Base-by-base conservation (phyloP, 352 stramenopile genomes). In the Detonula confervacea region DNA sequence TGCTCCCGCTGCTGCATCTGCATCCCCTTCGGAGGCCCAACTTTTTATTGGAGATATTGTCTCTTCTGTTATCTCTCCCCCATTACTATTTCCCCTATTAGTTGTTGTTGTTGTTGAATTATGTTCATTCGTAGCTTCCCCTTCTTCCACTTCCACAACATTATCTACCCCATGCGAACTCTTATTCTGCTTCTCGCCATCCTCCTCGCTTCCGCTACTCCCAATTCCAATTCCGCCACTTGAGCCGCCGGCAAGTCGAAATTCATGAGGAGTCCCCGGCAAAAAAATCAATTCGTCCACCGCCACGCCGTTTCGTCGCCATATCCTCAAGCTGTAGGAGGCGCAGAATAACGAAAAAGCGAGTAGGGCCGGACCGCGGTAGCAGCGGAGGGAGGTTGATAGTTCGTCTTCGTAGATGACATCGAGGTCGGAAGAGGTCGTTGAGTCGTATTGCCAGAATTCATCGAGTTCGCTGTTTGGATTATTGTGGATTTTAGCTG, bases 201-300 rank as follows among this genome's bases (percentile, higher is more conserved):
- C n/a, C n/a, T n/a, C n/a, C n/a, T n/a, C n/a, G n/a, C n/a, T n/a
- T n/a, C n/a, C n/a, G n/a, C n/a, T n/a, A n/a, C n/a, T n/a, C n/a
- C n/a, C n/a, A n/a, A n/a, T n/a, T n/a, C n/a, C n/a, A n/a, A n/a
- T n/a, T n/a, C n/a, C n/a, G n/a, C n/a, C n/a, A n/a, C n/a, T n/a
- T n/a, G n/a, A n/a, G 14, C 30, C 47, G 24, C 1, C 25, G 8
- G n/a, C 60, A 52, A 52, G 60, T n/a, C 69, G 47, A 74, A 66
- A 75, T 64, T 84, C 75, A 67, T 81, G 69, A 44, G 80, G 72
- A 39, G 89, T 94, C 0, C 86, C 89, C 20, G 89, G 89, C 18
- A 94, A 77, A 84, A 94, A 94, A 37, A 94, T 61, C 14, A 94
- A 70, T 84, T 94, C 87, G 59, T 93, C 89, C 30, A 83, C 91